phyloP scores from a whole-genome alignment of 2,329 filamentous ascomycete species.

The Calonectria pauciramosa region DNA sequence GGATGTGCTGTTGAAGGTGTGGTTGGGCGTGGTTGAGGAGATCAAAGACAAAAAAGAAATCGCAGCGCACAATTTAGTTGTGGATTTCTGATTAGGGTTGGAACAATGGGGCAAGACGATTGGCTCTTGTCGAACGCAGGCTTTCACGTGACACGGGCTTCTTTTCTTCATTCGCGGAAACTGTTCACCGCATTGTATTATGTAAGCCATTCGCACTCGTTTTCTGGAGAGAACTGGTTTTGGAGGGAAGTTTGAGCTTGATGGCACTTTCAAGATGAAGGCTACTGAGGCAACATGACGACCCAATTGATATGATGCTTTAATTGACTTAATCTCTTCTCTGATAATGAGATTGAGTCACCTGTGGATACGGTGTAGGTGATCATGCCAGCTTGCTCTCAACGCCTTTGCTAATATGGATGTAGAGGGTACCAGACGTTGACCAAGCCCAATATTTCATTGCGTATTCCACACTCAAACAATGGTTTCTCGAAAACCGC shows the following conservation, averaged over 20 bases:
- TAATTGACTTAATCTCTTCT: not conserved
- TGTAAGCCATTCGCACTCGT: conserved; percentile 10
- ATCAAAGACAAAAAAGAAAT: conserved; percentile 31
- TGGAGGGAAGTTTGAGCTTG: not conserved
- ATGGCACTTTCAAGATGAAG: not conserved
- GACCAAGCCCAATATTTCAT: not conserved
- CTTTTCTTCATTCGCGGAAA: not conserved
- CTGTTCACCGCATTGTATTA: not conserved
- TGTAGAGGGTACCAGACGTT: not conserved
- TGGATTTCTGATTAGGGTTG: conserved; percentile 44
- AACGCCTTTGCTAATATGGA: not conserved
- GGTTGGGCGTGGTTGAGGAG: conserved; percentile 37
- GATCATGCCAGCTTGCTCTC: not conserved
- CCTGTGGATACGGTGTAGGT: not conserved
- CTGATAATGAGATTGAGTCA: not conserved
- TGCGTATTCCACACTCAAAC: not conserved
- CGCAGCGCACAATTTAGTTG: conserved; percentile 38
- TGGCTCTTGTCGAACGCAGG: conserved; percentile 5
- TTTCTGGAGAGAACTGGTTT: not conserved
- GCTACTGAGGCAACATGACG: not conserved
- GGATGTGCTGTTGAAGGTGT: conserved; percentile 43
- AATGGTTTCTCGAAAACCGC: conserved; percentile 64
- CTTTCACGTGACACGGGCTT: conserved; percentile 25
- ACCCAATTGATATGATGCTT: no score
- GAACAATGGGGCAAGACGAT: conserved; percentile 12